A percentile compares a stretch with the other conserved stretches of the same genome.
Evolutionary conservation across 73 alveolate genomes (phyloP).

Genomic region (Diophrys appendiculata): DNA sequence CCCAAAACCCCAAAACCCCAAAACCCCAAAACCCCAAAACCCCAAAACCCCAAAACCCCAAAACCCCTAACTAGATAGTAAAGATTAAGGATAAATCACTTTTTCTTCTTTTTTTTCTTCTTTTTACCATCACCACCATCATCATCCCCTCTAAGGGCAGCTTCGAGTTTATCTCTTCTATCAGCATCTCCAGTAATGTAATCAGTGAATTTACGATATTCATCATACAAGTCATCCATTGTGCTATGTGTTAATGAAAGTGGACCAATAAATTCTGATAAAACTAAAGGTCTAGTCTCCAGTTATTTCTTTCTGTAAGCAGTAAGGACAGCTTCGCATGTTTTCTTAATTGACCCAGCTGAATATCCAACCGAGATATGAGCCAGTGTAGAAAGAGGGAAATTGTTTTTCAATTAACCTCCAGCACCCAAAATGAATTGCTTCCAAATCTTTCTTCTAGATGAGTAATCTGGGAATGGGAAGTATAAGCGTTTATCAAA

Average conservation of each 20-base stretch:
- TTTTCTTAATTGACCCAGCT: slow-evolving; percentile 75
- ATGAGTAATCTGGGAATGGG: slow-evolving; percentile 86
- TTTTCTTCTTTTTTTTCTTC: slow-evolving; percentile 58
- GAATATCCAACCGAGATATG: slow-evolving; percentile 84
- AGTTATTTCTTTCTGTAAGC: slow-evolving; percentile 68
- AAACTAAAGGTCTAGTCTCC: slow-evolving; percentile 63
- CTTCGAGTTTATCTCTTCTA: slow-evolving; percentile 60
- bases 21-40: too few species aligned
- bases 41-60: too few species aligned
- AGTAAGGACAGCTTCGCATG: slow-evolving; percentile 75
- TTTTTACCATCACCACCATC: slow-evolving; percentile 64
- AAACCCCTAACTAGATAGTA: too few species aligned
- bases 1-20: too few species aligned
- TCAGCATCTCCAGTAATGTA: slow-evolving; percentile 56
- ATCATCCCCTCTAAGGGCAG: slow-evolving; percentile 53
- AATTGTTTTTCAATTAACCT: slow-evolving; percentile 66
- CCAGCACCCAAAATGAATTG: slow-evolving; percentile 70
- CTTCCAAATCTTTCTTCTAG: slow-evolving; percentile 73
- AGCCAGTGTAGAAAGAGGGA: slow-evolving; percentile 83
- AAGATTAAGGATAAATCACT: too few species aligned
- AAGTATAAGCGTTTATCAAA: slow-evolving; percentile 80
- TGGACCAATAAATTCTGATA: slow-evolving; percentile 70
- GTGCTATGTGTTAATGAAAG: slow-evolving; percentile 67
- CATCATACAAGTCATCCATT: slow-evolving; percentile 57
- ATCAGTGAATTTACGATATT: slow-evolving; percentile 48